These are phyloP conservation scores for Camelina hispida DNA, from an alignment of 345 rosid species.

Conservation along the genomic window DNA sequence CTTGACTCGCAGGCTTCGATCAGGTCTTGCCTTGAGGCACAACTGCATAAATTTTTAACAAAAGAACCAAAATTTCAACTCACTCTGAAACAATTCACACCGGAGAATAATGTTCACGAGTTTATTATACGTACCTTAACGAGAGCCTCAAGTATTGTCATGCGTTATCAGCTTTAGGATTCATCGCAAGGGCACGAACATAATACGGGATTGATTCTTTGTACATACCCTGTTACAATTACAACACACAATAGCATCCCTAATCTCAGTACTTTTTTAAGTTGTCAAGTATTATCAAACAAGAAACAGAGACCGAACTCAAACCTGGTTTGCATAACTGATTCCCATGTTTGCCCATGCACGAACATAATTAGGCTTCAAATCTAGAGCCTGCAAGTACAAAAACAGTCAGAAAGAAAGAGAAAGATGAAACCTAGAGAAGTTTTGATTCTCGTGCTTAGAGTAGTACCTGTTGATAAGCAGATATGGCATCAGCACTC, in stretches of 20 bases:
- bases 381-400: slow-evolving; percentile 79
- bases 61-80: background rate
- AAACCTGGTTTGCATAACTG: slow-evolving; percentile 98
- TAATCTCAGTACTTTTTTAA: background rate
- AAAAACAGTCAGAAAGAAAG: background rate
- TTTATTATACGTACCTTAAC: slow-evolving; percentile 60
- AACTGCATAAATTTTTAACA: slow-evolving; percentile 51
- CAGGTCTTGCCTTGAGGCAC: slow-evolving; percentile 84
- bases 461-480: slow-evolving; percentile 80
- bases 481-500: slow-evolving; percentile 97
- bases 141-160: slow-evolving; percentile 98
- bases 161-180: slow-evolving; percentile 98
- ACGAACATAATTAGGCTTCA: slow-evolving; percentile 99
- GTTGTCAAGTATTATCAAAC: too few species aligned
- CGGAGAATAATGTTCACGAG: background rate
- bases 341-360: slow-evolving; percentile 99
- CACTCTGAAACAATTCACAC: background rate
- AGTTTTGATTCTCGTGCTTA: background rate
- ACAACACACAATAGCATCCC: background rate
- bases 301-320: background rate
- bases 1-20: slow-evolving; percentile 92
- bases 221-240: slow-evolving; percentile 72
- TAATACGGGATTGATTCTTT: slow-evolving; percentile 90
- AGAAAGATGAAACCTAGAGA: background rate
- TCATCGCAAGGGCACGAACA: slow-evolving; percentile 98